Conservation (phyloP, 2,329 filamentous ascomycete species). For the Tricladium varicosporioides region DNA sequence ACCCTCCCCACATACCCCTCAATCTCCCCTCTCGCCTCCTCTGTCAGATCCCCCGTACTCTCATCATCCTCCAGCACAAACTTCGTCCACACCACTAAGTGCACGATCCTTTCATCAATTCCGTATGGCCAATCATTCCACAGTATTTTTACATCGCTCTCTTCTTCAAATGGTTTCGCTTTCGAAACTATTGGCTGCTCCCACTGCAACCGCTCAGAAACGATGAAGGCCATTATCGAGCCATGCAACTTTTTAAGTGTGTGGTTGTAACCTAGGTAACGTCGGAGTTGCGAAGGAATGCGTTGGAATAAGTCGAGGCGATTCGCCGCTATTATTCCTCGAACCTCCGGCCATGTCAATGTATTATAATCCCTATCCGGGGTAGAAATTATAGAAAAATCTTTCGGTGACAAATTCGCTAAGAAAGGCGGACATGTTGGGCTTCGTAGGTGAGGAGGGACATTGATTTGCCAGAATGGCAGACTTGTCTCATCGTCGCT, state of each 20-base stretch:
- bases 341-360: conserved; percentile 69
- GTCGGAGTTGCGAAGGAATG: conserved; percentile 71
- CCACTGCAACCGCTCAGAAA: conserved; percentile 72
- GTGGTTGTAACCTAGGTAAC: conserved; percentile 70
- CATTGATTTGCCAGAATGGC: conserved; percentile 83
- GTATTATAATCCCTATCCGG: conserved; percentile 63
- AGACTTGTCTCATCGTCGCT: conserved; percentile 1
- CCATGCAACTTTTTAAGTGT: conserved; percentile 66
- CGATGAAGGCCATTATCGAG: conserved; percentile 74
- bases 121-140: conserved; percentile 96
- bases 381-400: conserved; percentile 66
- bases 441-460: conserved; percentile 61
- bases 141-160: conserved; percentile 66
- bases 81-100: conserved; percentile 92
- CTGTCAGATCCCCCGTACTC: conserved; percentile 58
- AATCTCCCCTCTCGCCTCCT: conserved; percentile 60
- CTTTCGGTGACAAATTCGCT: conserved; percentile 60
- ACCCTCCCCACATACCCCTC: conserved; percentile 66
- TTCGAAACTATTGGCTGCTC: conserved; percentile 43
- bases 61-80: conserved; percentile 72
- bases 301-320: conserved; percentile 75
- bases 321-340: conserved; percentile 58
- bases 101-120: conserved; percentile 72
- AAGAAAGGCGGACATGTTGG: conserved; percentile 72
- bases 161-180: conserved; percentile 30